phyloP scores from a whole-genome alignment of 805 yeast genomes.

The Wickerhamiella brachini region DNA sequence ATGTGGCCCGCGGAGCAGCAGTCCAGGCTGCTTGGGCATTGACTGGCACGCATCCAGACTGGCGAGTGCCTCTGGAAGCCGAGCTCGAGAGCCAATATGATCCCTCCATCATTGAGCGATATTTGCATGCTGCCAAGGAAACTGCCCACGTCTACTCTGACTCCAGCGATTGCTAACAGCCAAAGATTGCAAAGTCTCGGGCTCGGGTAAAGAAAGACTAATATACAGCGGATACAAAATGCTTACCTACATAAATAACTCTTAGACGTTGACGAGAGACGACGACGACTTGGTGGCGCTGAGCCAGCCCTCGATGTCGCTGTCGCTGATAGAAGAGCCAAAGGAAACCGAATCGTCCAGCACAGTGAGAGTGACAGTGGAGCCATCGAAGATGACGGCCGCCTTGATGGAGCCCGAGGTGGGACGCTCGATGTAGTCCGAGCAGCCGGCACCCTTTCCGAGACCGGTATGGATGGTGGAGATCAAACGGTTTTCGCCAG shows the following conservation, averaged over 20 bases:
- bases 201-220: not conserved
- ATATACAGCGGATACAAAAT: not conserved
- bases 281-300: not conserved
- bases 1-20: slow-evolving; percentile 20
- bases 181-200: not conserved
- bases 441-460: slow-evolving; percentile 69
- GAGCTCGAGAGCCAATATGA: slow-evolving; percentile 4
- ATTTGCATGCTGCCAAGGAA: not conserved
- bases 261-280: not conserved
- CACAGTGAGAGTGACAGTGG: slow-evolving; percentile 36
- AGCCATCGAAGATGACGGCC: slow-evolving; percentile 65
- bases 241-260: not conserved
- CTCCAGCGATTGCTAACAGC: no score
- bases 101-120: slow-evolving; percentile 9
- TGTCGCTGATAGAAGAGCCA: slow-evolving; percentile 35
- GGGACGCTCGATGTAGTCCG: slow-evolving; percentile 84
- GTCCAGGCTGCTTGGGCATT: slow-evolving; percentile 18
- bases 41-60: slow-evolving; percentile 12
- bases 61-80: slow-evolving; percentile 12
- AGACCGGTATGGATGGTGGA: slow-evolving; percentile 77
- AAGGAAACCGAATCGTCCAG: slow-evolving; percentile 43
- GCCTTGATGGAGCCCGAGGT: slow-evolving; percentile 64
- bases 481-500: slow-evolving; percentile 57
- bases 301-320: slow-evolving; percentile 33
- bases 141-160: not conserved